Evolutionary conservation across 2,329 filamentous ascomycete species (phyloP).

Genomic region (Penicillium sp.): DNA sequence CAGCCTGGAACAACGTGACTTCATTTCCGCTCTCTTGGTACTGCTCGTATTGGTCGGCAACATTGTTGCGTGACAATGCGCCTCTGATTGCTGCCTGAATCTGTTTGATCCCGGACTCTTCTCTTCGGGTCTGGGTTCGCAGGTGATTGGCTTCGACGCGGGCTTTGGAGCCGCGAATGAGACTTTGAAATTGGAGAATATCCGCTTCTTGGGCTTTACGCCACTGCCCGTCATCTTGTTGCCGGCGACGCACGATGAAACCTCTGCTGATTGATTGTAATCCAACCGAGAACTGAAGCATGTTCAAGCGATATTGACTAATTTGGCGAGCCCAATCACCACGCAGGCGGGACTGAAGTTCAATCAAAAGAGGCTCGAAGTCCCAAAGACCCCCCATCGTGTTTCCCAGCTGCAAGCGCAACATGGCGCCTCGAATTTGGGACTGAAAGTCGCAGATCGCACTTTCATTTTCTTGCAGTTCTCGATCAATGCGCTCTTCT

Average conservation of each 20-base stretch:
- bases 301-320: slow-evolving; percentile 75
- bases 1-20: slow-evolving; percentile 64
- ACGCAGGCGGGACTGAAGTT: slow-evolving; percentile 82
- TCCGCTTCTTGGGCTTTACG: slow-evolving; percentile 72
- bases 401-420: slow-evolving; percentile 74
- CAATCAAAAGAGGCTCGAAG: slow-evolving; percentile 72
- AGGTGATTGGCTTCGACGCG: slow-evolving; percentile 46
- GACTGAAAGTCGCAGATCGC: slow-evolving; percentile 79
- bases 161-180: slow-evolving; percentile 62
- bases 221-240: slow-evolving; percentile 66
- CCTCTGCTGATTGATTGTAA: slow-evolving; percentile 80
- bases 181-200: slow-evolving; percentile 77
- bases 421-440: slow-evolving; percentile 77
- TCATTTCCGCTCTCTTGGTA: slow-evolving; percentile 51
- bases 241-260: slow-evolving; percentile 67
- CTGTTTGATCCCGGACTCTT: slow-evolving; percentile 46
- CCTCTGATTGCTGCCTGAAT: slow-evolving; percentile 60
- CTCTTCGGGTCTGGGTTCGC: slow-evolving; percentile 39
- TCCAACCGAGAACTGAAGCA: slow-evolving; percentile 75
- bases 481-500: slow-evolving; percentile 81
- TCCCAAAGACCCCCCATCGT: slow-evolving; percentile 92
- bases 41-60: slow-evolving; percentile 40
- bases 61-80: slow-evolving; percentile 43
- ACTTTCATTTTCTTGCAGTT: slow-evolving; percentile 74
- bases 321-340: slow-evolving; percentile 87